Evolutionary conservation across 768 basidiomycete species (phyloP), one percentile per base, ranked within the genome.

Genomic region (Mycena kentingensis): DNA sequence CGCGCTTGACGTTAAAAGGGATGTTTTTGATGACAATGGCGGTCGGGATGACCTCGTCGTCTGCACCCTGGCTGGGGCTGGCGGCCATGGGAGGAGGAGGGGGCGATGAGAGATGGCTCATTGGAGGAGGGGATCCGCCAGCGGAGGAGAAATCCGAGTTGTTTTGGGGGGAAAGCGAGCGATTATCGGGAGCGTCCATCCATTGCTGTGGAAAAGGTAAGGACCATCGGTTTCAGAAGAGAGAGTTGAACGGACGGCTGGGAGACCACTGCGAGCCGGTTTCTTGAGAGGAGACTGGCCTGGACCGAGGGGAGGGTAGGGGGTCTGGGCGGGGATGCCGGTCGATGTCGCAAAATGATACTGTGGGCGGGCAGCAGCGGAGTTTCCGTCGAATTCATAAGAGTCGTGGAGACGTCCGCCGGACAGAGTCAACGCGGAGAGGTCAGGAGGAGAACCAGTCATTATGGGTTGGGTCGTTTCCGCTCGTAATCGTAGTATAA

Each of bases 1-100:
- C 96, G 66, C 92, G 87, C 75, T 94, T 92, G 61, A 98, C 93
- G 65, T 94, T 94, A 80, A 99, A 99, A 61, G 96, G 96, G 76
- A 99, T 99, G 78, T 98, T 98, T 84, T 99, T 99, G 72, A 99
- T 98, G 67, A 99, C 97, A 66, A 99, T 98, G 49, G 97, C 97
- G 10, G 95, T 98, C 49, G 96, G 96, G 73, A 98, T 98, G 70
- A 97, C 80, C 70, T 97, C 94, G 72, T 97, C 93, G 62, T 93
- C 90, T 36, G 68, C 63, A 53, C 73, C 79, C 65, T 73, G 76
- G 52, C 70, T 72, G 42, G 84, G 79, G 12, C 82, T 78, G 27
- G 74, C 70, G 21, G 83, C 74, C 34, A 71, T 73, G 18, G 79
- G 68, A 52, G 79, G 68, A 51, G 77, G 68, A 35, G 80, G 70